Percentiles rank a stretch among this genome's conserved stretches.
Evolutionary conservation across 192 early-diverging fungal genomes (phyloP).

Genomic region (Gonapodya sp.): DNA sequence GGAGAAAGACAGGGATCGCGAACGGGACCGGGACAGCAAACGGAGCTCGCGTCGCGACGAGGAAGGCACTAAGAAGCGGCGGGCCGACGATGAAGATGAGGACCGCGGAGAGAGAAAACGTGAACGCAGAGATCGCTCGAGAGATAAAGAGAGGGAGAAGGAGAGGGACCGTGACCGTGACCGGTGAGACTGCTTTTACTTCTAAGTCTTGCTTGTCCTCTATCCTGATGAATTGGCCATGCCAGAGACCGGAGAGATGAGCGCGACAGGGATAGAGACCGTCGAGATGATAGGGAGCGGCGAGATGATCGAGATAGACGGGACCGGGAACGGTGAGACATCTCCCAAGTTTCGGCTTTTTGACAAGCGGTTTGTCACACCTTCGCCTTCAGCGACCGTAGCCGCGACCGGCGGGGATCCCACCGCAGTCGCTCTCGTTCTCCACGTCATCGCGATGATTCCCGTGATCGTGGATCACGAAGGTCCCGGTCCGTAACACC

Average conservation of each 20-base stretch:
- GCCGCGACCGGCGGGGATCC: conserved; percentile 34
- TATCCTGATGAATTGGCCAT: too few relatives aligned
- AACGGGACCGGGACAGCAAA: not conserved
- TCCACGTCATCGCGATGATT: conserved; percentile 25
- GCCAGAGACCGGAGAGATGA: conserved; percentile 23
- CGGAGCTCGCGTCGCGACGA: conserved; percentile 18
- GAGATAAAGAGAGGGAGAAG: conserved; percentile 27
- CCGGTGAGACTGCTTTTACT: too few relatives aligned
- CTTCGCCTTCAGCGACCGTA: conserved; percentile 12
- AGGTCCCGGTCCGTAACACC: conserved; percentile 43
- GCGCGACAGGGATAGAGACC: conserved; percentile 21
- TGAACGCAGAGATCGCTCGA: conserved; percentile 24
- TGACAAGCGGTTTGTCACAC: not conserved
- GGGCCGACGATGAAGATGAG: conserved; percentile 22
- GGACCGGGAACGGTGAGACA: conserved; percentile 23
- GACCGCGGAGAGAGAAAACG: conserved; percentile 27
- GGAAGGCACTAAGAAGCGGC: conserved; percentile 30
- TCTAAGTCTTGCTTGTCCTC: too few relatives aligned
- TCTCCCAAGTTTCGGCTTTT: not conserved
- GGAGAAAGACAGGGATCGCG: not conserved
- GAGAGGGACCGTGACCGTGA: conserved; percentile 34
- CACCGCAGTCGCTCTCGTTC: conserved; percentile 29
- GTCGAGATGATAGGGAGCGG: conserved; percentile 25
- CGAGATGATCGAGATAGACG: conserved; percentile 29
- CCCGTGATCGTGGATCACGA: conserved; percentile 26